Evolutionary conservation across 306 rosid species (phyloP).

Genomic region (Pueraria montana): DNA sequence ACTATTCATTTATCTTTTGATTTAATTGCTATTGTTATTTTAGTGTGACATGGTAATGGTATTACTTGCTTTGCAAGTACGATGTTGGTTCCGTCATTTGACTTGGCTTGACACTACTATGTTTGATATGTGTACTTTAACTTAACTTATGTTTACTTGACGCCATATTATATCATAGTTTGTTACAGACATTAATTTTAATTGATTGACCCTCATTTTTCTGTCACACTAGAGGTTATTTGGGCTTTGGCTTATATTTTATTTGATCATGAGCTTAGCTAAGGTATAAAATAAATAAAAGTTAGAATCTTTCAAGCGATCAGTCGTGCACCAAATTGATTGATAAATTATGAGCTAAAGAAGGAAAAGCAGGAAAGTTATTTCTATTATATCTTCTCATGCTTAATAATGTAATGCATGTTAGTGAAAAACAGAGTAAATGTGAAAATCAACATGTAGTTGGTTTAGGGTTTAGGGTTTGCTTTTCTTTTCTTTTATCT

Average conservation of each 20-base stretch:
- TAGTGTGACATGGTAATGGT: background rate
- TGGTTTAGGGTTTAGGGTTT: background rate
- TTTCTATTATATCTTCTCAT: slow-evolving; percentile 1
- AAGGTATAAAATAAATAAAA: background rate
- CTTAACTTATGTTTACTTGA: slow-evolving; percentile 27
- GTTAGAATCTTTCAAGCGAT: background rate
- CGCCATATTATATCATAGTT: background rate
- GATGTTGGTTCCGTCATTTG: background rate
- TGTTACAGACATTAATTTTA: background rate
- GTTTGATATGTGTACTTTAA: slow-evolving; percentile 8
- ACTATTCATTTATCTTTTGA: slow-evolving; percentile 13
- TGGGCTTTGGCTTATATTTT: background rate
- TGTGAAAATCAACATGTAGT: background rate
- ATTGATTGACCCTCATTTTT: slow-evolving; percentile 7
- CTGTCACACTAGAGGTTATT: background rate
- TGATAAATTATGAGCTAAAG: background rate
- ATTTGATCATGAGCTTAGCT: background rate
- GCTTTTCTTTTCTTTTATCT: background rate
- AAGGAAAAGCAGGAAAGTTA: background rate
- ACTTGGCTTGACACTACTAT: background rate
- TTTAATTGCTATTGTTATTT: background rate
- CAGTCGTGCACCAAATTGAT: background rate
- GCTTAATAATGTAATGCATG: background rate
- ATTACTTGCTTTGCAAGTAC: background rate
- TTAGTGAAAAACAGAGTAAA: slow-evolving; percentile 3